phyloP scores from a whole-genome alignment of 23 red algal species.

The Gracilaria gracilis region DNA sequence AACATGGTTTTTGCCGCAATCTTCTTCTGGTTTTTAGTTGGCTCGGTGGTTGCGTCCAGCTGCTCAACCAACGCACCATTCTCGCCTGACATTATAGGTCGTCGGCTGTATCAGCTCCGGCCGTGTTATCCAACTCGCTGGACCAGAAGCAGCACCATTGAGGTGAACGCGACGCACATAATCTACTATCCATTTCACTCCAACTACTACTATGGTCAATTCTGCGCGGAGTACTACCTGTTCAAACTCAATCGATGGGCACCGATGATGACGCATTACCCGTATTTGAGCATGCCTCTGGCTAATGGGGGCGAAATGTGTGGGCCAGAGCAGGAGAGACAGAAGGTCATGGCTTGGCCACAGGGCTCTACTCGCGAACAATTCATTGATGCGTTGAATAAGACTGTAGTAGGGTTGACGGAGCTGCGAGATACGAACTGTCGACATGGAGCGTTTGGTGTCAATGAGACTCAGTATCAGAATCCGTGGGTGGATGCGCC shows the following conservation, averaged over 20 bases:
- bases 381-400: background rate
- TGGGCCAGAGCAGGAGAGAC: background rate
- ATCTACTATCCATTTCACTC: background rate
- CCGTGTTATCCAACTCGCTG: conserved; percentile 1
- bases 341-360: background rate
- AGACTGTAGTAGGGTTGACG: background rate
- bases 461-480: background rate
- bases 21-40: conserved; percentile 1
- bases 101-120: background rate
- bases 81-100: too few species aligned
- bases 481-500: background rate
- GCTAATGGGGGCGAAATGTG: background rate
- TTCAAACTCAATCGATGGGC: background rate
- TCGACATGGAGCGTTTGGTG: background rate
- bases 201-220: background rate
- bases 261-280: background rate
- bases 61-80: background rate
- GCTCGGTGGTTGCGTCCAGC: background rate
- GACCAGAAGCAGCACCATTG: too few species aligned
- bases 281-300: background rate
- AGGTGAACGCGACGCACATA: background rate
- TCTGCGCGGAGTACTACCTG: background rate
- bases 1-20: background rate
- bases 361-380: background rate
- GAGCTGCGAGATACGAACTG: background rate